Percentiles rank a stretch among this genome's conserved stretches.
phyloP scores from a whole-genome alignment of 2,329 filamentous ascomycete species.

The Didymella arachidicola region DNA sequence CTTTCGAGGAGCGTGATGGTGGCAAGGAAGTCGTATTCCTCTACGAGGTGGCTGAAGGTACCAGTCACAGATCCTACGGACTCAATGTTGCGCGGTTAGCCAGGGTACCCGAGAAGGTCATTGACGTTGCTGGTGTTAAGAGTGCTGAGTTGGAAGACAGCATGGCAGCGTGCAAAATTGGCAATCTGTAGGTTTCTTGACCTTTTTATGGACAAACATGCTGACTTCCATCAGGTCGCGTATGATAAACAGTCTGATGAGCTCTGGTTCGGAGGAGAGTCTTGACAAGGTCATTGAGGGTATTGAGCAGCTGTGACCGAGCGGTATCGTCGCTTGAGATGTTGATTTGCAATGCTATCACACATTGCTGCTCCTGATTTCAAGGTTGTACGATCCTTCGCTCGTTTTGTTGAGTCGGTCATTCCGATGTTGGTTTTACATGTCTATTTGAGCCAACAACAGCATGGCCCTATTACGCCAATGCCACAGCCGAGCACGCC shows the following conservation, averaged over 20 bases:
- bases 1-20: conserved; percentile 66
- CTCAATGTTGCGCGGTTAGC: conserved; percentile 91
- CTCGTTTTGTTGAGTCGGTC: not conserved
- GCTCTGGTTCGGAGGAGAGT: conserved; percentile 34
- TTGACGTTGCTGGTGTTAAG: conserved; percentile 81
- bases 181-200: conserved; percentile 42
- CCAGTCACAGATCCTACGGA: conserved; percentile 93
- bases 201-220: conserved; percentile 7
- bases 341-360: not conserved
- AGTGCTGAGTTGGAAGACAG: conserved; percentile 80
- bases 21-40: conserved; percentile 87
- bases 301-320: conserved; percentile 53
- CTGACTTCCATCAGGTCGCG: conserved; percentile 33
- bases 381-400: not conserved
- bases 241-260: conserved; percentile 35
- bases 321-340: not conserved
- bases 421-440: not conserved
- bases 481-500: conserved; percentile 19
- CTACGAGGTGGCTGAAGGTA: conserved; percentile 89
- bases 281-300: conserved; percentile 53
- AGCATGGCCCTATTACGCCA: conserved; percentile 15
- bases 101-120: conserved; percentile 75
- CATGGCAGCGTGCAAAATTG: conserved; percentile 45
- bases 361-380: not conserved
- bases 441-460: conserved; percentile 14